Evolutionary conservation across 2,329 filamentous ascomycete genomes (phyloP).

Genomic region (Emergomyces orientalis): DNA sequence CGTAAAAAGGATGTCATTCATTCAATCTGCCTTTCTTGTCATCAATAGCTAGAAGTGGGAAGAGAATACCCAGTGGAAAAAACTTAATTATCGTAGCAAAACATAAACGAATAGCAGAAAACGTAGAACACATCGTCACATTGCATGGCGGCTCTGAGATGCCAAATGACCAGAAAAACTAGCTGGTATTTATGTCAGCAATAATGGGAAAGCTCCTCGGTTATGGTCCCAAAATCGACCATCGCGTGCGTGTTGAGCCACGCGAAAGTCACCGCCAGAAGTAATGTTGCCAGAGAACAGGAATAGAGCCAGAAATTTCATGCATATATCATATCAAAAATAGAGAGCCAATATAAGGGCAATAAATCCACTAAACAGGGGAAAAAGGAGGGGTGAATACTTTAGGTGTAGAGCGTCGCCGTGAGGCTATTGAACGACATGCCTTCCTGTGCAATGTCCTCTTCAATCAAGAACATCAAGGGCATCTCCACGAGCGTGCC

Average conservation of each 20-base stretch:
- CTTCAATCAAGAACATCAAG: constrained; percentile 71
- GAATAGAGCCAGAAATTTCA: neutral
- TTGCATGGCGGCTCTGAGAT: neutral
- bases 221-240: neutral
- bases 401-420: constrained; percentile 59
- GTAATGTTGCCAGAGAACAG: neutral
- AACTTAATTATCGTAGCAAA: neutral
- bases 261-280: neutral
- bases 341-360: neutral
- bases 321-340: neutral
- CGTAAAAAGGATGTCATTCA: neutral
- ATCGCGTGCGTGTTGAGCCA: neutral
- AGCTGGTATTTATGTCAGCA: neutral
- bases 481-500: constrained; percentile 84
- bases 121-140: neutral
- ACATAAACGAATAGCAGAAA: neutral
- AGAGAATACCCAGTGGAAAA: neutral
- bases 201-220: neutral
- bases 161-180: neutral
- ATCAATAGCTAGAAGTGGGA: neutral
- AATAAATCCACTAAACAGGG: neutral
- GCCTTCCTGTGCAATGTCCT: constrained; percentile 79
- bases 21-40: neutral
- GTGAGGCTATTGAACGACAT: constrained; percentile 63
- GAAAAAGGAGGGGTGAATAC: neutral